phyloP scores from a whole-genome alignment of 768 basidiomycete species.

The Pleurotus pulmonarius region DNA sequence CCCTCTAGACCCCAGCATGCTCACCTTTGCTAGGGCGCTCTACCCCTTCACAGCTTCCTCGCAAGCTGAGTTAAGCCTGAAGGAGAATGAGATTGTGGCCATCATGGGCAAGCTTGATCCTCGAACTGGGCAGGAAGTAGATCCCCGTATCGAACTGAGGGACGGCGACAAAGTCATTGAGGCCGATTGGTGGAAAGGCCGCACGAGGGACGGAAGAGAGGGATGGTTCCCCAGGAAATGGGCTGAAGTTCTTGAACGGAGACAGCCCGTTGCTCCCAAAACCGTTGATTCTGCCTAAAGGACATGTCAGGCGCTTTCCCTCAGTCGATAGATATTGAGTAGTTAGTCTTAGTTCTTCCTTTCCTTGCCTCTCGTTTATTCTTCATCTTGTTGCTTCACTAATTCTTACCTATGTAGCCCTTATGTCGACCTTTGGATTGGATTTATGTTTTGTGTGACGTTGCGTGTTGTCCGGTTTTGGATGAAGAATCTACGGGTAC shows the following conservation, averaged over 20 bases:
- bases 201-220: constrained; percentile 85
- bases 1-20: constrained; percentile 72
- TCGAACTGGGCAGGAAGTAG: constrained; percentile 61
- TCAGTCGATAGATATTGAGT: too few relatives aligned
- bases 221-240: constrained; percentile 96
- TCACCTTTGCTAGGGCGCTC: constrained; percentile 81
- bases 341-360: too few relatives aligned
- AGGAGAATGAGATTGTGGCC: constrained; percentile 91
- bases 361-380: too few relatives aligned
- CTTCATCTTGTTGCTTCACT: too few relatives aligned
- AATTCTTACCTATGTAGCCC: too few relatives aligned
- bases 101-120: constrained; percentile 80
- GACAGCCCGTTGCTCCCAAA: constrained; percentile 24
- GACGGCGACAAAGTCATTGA: constrained; percentile 17
- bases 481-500: too few relatives aligned
- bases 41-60: constrained; percentile 70
- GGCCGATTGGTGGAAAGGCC: constrained; percentile 92
- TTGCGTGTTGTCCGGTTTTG: too few relatives aligned
- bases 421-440: too few relatives aligned
- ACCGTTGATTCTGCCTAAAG: constrained; percentile 11
- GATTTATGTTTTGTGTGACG: too few relatives aligned
- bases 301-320: not conserved
- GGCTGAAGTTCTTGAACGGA: constrained; percentile 67
- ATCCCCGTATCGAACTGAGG: constrained; percentile 57
- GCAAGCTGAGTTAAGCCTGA: constrained; percentile 74